Conservation (phyloP, 768 basidiomycete species). For the Steccherinum ochraceum region DNA sequence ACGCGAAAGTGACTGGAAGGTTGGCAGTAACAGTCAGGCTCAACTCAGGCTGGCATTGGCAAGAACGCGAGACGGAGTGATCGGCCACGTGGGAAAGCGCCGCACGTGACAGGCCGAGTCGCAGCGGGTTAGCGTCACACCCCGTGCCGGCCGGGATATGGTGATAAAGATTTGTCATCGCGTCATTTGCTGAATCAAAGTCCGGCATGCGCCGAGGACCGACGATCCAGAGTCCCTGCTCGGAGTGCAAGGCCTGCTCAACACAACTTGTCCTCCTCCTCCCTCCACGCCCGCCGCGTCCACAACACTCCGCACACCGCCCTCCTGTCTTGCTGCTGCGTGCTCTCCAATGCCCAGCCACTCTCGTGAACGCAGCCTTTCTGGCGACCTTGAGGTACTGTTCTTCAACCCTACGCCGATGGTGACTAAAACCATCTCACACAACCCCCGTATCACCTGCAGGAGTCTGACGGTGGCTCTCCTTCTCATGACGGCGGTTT, state of each 20-base stretch:
- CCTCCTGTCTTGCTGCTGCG: too few relatives aligned
- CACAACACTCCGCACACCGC: background rate
- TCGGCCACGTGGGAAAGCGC: too few relatives aligned
- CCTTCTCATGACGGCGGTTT: conserved; percentile 20
- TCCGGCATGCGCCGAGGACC: background rate
- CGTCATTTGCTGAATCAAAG: background rate
- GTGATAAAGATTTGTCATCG: background rate
- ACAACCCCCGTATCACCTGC: background rate
- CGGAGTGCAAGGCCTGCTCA: too few relatives aligned
- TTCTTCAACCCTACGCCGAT: conserved; percentile 5
- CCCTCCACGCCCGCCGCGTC: background rate
- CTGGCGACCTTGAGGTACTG: conserved; percentile 50
- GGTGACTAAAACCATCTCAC: conserved; percentile 5
- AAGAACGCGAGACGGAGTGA: too few relatives aligned
- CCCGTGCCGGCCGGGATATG: background rate
- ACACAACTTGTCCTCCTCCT: too few relatives aligned
- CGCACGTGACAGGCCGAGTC: too few relatives aligned
- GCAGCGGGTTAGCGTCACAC: background rate
- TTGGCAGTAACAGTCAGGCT: too few relatives aligned
- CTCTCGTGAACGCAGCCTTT: conserved; percentile 59
- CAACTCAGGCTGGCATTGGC: too few relatives aligned
- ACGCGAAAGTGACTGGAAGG: too few relatives aligned
- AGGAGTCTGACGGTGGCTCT: conserved; percentile 71
- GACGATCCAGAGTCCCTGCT: background rate
- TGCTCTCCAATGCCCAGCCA: conserved; percentile 43